Evolutionary conservation across 495 filamentous ascomycete species (phyloP), one percentile per base, ranked within the genome.

Genomic region (Bacidia rubella): DNA sequence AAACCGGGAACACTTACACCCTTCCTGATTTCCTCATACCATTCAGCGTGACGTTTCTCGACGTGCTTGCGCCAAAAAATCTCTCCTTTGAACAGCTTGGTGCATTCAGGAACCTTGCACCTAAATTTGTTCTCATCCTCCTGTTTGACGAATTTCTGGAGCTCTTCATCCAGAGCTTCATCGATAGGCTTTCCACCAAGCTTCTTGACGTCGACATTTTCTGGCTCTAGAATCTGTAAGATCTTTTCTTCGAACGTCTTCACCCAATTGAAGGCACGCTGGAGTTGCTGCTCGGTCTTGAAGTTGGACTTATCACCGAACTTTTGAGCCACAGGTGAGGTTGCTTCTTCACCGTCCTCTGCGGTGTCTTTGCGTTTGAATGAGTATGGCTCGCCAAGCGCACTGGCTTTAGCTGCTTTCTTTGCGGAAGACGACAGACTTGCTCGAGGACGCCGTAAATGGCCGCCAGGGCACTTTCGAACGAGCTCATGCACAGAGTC

Each of bases 261-360:
- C n/a, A 96, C 94, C 93, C 93, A 97, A 59, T 99, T 99, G 70
- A 88, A 95, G 1, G 92, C 93, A 41, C 93, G 80, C 62, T 87
- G 84, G 26, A 97, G 76, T 67, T 97, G 93, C 60, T 90, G 83
- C 59, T 95, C 89, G 1, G 79, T 76, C 66, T 94, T 95, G 47
- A 76, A 75, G 25, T 67, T 74, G 47, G 4, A n/a, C 39, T 77
- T 76, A 25, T 80, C 82, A 35, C 77, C 75, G 39, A 80, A 81
- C 56, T 82, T 86, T 56, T 84, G 78, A 15, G 77, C 77, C 2
- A 77, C 74, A 15, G 78, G 73, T 2, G 80, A 76, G 9, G 73
- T 68, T 32, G 74, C 75, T 38, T 81, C 79, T 10, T 66, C 71
- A 24, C 77, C 74, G 12, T 86, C 85, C 26, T 76, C 78, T 0